phyloP scores from a whole-genome alignment of 257 asterid genomes.

The Echium plantagineum region DNA sequence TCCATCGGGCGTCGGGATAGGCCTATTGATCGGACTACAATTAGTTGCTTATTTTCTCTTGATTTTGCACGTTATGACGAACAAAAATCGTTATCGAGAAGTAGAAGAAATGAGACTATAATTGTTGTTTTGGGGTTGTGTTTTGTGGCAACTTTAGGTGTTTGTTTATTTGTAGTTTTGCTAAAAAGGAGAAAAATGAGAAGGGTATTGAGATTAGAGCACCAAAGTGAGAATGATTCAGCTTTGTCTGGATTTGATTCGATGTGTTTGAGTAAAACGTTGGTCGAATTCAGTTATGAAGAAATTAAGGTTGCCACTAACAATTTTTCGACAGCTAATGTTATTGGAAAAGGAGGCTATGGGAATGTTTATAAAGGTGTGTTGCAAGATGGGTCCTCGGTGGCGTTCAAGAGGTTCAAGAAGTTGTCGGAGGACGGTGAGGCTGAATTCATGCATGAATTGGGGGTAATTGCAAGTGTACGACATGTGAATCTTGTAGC shows the following conservation, averaged over 20 bases:
- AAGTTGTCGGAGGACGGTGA: constrained; percentile 75
- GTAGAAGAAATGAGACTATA: constrained; percentile 23
- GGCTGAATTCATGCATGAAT: constrained; percentile 55
- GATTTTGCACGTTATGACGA: constrained; percentile 15
- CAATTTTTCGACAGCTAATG: constrained; percentile 42
- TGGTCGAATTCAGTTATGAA: constrained; percentile 47
- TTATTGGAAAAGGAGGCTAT: constrained; percentile 82
- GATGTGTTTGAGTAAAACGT: constrained; percentile 49
- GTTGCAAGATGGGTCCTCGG: constrained; percentile 59
- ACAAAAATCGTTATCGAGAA: constrained; percentile 10
- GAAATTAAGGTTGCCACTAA: constrained; percentile 51
- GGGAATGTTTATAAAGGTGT: constrained; percentile 80
- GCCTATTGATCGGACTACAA: constrained; percentile 63
- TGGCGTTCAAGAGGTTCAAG: constrained; percentile 87
- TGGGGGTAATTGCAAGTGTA: constrained; percentile 79
- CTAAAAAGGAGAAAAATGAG: constrained; percentile 22
- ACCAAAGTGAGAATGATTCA: constrained; percentile 11
- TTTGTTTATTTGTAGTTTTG: constrained; percentile 27
- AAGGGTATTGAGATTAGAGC: constrained; percentile 6
- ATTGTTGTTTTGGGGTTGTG: constrained; percentile 20
- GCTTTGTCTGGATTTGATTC: constrained; percentile 43
- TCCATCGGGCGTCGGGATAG: constrained; percentile 53
- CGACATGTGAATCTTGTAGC: constrained; percentile 76
- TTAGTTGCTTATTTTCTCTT: constrained; percentile 60
- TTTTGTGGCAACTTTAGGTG: constrained; percentile 10